Percentiles rank a stretch among this genome's conserved stretches.
Conservation (phyloP, 2,329 filamentous ascomycete species). For the Dothideomycetes sp. region DNA sequence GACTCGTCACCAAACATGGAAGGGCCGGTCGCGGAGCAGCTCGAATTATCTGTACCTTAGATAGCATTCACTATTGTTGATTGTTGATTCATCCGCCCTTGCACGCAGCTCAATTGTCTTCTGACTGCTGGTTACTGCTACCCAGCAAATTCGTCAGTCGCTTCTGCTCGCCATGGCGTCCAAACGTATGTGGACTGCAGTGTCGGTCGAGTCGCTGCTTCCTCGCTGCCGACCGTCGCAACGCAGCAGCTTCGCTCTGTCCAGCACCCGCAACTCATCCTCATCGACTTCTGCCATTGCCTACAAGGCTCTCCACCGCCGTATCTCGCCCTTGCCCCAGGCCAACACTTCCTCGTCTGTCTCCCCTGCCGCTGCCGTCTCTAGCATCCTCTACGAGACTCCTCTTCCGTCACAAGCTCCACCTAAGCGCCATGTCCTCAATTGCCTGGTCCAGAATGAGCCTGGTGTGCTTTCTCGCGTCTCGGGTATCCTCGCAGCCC, state of each 20-base stretch:
- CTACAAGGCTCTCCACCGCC: constrained; percentile 93
- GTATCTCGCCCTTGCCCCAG: constrained; percentile 74
- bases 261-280: constrained; percentile 27
- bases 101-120: no score
- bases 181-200: constrained; percentile 22
- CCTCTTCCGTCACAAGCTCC: constrained; percentile 74
- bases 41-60: no score
- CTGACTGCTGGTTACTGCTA: neutral
- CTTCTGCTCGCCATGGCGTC: constrained; percentile 24
- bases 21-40: no score
- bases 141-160: constrained; percentile 1
- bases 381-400: constrained; percentile 98
- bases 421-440: constrained; percentile 90
- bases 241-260: constrained; percentile 1
- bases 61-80: no score
- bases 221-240: constrained; percentile 4
- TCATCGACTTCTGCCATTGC: constrained; percentile 87
- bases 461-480: constrained; percentile 93
- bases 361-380: constrained; percentile 83
- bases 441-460: constrained; percentile 98
- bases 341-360: constrained; percentile 66
- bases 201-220: constrained; percentile 12
- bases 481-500: constrained; percentile 87
- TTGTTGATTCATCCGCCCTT: no score
- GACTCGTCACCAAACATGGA: no score